Evolutionary conservation across 2,329 filamentous ascomycete species (phyloP).

Genomic region (Talaromyces sp.): DNA sequence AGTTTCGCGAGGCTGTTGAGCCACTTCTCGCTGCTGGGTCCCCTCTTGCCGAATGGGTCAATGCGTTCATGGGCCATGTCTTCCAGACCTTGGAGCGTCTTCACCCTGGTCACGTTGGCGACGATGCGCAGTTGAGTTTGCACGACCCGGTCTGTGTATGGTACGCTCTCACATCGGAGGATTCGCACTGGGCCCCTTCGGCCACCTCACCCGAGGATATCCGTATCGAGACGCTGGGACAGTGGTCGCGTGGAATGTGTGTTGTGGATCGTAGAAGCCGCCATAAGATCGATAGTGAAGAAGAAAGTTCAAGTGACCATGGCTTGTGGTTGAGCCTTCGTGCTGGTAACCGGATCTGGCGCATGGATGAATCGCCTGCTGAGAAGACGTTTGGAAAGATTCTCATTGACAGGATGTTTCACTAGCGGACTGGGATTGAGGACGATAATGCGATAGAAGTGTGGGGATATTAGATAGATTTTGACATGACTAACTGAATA

Average conservation of each 20-base stretch:
- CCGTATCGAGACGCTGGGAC: constrained; percentile 82
- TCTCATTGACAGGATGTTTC: constrained; percentile 12
- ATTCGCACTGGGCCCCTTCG: constrained; percentile 46
- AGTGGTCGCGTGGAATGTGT: constrained; percentile 94
- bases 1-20: constrained; percentile 61
- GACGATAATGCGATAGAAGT: not conserved
- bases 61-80: constrained; percentile 70
- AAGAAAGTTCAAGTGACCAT: constrained; percentile 69
- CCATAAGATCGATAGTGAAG: constrained; percentile 49
- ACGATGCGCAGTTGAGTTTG: constrained; percentile 62
- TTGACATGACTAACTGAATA: not conserved
- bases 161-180: constrained; percentile 67
- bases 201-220: constrained; percentile 72
- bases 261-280: constrained; percentile 72
- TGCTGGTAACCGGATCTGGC: constrained; percentile 78
- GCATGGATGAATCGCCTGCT: constrained; percentile 71
- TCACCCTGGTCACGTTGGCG: constrained; percentile 55
- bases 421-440: too few species aligned
- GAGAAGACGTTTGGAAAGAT: constrained; percentile 52
- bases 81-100: constrained; percentile 70
- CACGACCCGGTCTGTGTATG: constrained; percentile 80
- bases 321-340: constrained; percentile 72
- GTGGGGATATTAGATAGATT: not conserved
- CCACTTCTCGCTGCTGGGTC: constrained; percentile 63
- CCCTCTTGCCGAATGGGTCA: constrained; percentile 73